Conservation (phyloP, 768 basidiomycete species). For the Boletus sp. region DNA sequence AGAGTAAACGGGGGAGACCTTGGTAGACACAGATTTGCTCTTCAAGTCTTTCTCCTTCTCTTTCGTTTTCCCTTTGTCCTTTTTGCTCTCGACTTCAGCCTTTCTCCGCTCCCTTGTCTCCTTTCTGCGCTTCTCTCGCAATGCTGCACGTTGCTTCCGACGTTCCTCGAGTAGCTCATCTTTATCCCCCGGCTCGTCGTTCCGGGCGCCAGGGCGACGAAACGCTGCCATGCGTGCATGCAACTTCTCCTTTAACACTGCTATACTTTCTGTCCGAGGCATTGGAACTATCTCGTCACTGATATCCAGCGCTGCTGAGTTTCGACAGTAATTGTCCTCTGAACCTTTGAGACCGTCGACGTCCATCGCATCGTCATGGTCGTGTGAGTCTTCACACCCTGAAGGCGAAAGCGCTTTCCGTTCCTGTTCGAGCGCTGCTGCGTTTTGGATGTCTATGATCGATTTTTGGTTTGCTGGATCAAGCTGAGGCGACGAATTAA, state of each 20-base stretch:
- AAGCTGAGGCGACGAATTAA: constrained; percentile 48
- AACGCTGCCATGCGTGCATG: constrained; percentile 72
- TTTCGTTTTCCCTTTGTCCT: constrained; percentile 49
- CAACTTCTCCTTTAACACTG: constrained; percentile 64
- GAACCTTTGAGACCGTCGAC: constrained; percentile 32
- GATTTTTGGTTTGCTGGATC: constrained; percentile 89
- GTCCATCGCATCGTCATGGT: constrained; percentile 20
- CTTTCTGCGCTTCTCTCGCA: constrained; percentile 82
- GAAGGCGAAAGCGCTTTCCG: constrained; percentile 22
- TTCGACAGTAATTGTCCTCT: constrained; percentile 3
- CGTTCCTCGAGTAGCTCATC: constrained; percentile 85
- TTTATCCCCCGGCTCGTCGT: constrained; percentile 53
- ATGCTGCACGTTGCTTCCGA: constrained; percentile 67
- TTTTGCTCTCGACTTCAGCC: constrained; percentile 56
- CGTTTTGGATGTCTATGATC: constrained; percentile 68
- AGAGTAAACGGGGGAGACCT: constrained; percentile 40
- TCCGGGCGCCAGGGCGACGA: constrained; percentile 41
- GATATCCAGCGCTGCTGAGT: not conserved
- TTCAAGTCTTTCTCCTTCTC: constrained; percentile 44
- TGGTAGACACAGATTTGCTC: constrained; percentile 44
- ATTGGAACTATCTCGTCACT: constrained; percentile 53
- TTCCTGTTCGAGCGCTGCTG: constrained; percentile 36
- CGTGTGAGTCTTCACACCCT: constrained; percentile 30
- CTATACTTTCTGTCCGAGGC: constrained; percentile 59
- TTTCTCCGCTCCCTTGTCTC: constrained; percentile 82